Percentiles rank a stretch among this genome's conserved stretches.
Conservation (phyloP, 2,329 filamentous ascomycete genomes). For the Chaetomiaceae sp. region DNA sequence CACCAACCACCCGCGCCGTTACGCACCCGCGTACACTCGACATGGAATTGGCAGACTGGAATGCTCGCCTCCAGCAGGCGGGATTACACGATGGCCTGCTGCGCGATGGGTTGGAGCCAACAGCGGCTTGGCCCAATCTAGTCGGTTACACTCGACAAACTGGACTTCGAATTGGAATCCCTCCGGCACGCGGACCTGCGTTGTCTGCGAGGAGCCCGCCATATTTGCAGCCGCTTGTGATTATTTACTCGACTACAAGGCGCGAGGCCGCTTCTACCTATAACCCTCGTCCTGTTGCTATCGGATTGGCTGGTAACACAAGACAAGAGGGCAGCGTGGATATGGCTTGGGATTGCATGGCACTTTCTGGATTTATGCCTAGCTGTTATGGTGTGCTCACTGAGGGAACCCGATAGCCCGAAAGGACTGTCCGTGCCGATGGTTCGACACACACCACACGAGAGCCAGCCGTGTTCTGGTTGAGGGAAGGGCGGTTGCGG, state of each 20-base stretch:
- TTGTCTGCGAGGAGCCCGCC: neutral
- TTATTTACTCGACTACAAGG: neutral
- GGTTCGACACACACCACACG: too few relatives aligned
- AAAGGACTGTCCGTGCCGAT: too few relatives aligned
- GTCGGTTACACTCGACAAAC: constrained; percentile 1
- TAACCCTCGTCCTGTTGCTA: neutral
- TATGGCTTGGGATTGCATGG: neutral
- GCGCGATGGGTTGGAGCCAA: neutral
- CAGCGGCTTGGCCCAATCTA: neutral
- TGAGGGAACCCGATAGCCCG: neutral
- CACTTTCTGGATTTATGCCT: constrained; percentile 3
- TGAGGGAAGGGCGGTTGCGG: neutral
- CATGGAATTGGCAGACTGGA: neutral
- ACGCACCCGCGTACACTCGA: too few relatives aligned
- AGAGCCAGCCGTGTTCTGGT: too few relatives aligned
- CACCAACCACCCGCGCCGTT: too few relatives aligned
- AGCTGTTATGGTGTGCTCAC: neutral
- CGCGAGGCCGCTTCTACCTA: neutral
- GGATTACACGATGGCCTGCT: neutral
- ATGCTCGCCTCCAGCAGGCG: neutral
- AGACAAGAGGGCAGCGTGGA: neutral
- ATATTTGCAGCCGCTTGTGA: neutral
- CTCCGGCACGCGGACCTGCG: neutral
- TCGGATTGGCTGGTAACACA: neutral
- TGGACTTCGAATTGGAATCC: neutral